Conservation (phyloP, 73 alveolate species). For the Paraurostyla sp. region DNA sequence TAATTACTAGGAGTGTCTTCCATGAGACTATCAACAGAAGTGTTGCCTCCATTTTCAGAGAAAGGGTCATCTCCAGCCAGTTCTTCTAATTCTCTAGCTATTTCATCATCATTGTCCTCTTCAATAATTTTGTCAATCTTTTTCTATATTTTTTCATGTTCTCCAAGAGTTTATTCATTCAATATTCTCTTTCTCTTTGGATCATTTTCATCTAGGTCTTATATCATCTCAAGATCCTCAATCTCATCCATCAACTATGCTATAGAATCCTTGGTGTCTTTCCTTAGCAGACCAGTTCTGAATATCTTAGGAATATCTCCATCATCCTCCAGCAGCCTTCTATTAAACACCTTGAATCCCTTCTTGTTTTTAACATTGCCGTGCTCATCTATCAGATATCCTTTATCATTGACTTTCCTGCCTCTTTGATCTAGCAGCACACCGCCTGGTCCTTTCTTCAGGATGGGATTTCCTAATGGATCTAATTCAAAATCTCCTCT, state of each 20-base stretch:
- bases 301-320: conserved; percentile 66
- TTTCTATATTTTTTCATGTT: conserved; percentile 2
- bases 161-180: neutral
- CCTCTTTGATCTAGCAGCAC: conserved; percentile 43
- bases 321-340: conserved; percentile 42
- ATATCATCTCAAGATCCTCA: conserved; percentile 46
- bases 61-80: conserved; percentile 11
- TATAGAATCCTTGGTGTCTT: conserved; percentile 47
- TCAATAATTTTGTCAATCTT: conserved; percentile 31
- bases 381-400: conserved; percentile 62
- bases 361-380: conserved; percentile 58
- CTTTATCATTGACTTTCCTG: conserved; percentile 56
- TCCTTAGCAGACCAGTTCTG: conserved; percentile 55
- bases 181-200: neutral
- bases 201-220: conserved; percentile 12
- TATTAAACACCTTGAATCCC: neutral
- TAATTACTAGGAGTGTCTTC: conserved; percentile 79
- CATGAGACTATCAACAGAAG: conserved; percentile 73
- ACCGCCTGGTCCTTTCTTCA: neutral
- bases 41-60: conserved; percentile 62
- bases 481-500: conserved; percentile 60
- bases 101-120: conserved; percentile 65
- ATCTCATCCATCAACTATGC: conserved; percentile 61
- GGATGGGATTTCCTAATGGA: conserved; percentile 59
- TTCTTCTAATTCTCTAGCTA: conserved; percentile 45